A percentile compares a stretch with the other conserved stretches of the same genome.
phyloP scores from a whole-genome alignment of 805 yeast genomes.

The Zygosaccharomyces bisporus region DNA sequence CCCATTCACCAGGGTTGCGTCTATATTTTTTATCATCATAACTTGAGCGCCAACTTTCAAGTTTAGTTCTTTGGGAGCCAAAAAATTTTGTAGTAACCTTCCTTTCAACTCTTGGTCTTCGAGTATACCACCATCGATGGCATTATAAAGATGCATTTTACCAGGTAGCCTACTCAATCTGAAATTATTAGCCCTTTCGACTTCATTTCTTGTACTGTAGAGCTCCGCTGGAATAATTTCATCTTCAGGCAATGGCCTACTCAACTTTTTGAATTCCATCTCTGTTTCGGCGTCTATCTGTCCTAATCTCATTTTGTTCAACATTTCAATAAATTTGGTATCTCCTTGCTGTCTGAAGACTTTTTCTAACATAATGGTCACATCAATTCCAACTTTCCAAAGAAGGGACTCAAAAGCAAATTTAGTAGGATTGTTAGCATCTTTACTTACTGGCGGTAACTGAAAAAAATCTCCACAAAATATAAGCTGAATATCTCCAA shows the following conservation, averaged over 20 bases:
- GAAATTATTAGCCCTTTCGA: slow-evolving; percentile 57
- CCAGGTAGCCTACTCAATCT: slow-evolving; percentile 49
- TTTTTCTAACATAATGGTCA: slow-evolving; percentile 56
- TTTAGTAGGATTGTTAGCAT: slow-evolving; percentile 30
- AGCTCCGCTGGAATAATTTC: slow-evolving; percentile 72
- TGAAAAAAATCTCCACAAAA: slow-evolving; percentile 82
- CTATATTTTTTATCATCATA: slow-evolving; percentile 75
- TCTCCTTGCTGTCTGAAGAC: slow-evolving; percentile 80
- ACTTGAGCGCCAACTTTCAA: slow-evolving; percentile 75
- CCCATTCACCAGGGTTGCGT: slow-evolving; percentile 71
- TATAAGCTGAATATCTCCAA: slow-evolving; percentile 77
- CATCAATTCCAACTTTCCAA: slow-evolving; percentile 57
- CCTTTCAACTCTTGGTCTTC: slow-evolving; percentile 42
- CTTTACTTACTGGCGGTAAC: slow-evolving; percentile 56
- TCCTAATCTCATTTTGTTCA: slow-evolving; percentile 71
- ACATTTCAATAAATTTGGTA: slow-evolving; percentile 62
- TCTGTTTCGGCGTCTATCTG: slow-evolving; percentile 46
- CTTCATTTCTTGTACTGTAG: slow-evolving; percentile 70
- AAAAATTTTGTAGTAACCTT: slow-evolving; percentile 49
- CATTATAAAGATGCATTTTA: slow-evolving; percentile 40
- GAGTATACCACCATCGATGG: slow-evolving; percentile 53
- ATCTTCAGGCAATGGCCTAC: slow-evolving; percentile 50
- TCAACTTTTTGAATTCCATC: slow-evolving; percentile 47
- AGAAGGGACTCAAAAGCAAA: slow-evolving; percentile 65
- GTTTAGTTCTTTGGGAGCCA: slow-evolving; percentile 55